These are phyloP conservation scores for Gautieria morchelliformis DNA, from an alignment of 768 basidiomycete species.

Conservation along the genomic window DNA sequence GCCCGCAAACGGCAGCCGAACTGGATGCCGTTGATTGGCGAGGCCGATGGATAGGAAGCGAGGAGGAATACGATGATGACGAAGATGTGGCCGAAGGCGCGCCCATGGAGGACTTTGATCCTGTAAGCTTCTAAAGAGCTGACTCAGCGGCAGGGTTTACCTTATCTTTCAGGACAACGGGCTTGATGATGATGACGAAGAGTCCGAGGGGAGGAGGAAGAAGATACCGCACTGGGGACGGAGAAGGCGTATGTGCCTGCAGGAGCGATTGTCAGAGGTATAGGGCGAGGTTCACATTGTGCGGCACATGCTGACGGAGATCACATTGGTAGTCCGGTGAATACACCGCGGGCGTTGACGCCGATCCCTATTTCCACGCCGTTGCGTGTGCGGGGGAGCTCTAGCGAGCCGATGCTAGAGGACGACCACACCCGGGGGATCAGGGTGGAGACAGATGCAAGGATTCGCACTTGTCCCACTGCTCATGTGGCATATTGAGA, in stretches of 20 bases:
- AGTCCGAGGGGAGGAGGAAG: slow-evolving; percentile 45
- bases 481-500: background rate
- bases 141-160: background rate
- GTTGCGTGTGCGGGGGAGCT: background rate
- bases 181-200: slow-evolving; percentile 39
- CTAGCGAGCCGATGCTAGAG: background rate
- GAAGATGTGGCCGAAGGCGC: slow-evolving; percentile 46
- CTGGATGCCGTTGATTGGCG: slow-evolving; percentile 85
- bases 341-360: slow-evolving; percentile 34
- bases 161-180: slow-evolving; percentile 25
- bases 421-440: background rate
- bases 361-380: slow-evolving; percentile 21
- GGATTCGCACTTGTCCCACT: background rate
- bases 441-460: background rate
- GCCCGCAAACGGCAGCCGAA: slow-evolving; percentile 73
- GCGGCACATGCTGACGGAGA: slow-evolving; percentile 9
- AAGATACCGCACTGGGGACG: slow-evolving; percentile 15
- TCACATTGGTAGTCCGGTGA: slow-evolving; percentile 28
- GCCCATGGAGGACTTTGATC: slow-evolving; percentile 83
- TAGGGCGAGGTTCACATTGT: slow-evolving; percentile 14
- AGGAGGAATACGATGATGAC: slow-evolving; percentile 57
- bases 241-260: background rate
- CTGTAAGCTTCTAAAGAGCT: slow-evolving; percentile 32
- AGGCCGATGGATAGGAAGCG: slow-evolving; percentile 70
- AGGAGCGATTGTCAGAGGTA: slow-evolving; percentile 5